Conservation (phyloP, 2,329 filamentous ascomycete species). For the Hymenoscyphus salicellus region DNA sequence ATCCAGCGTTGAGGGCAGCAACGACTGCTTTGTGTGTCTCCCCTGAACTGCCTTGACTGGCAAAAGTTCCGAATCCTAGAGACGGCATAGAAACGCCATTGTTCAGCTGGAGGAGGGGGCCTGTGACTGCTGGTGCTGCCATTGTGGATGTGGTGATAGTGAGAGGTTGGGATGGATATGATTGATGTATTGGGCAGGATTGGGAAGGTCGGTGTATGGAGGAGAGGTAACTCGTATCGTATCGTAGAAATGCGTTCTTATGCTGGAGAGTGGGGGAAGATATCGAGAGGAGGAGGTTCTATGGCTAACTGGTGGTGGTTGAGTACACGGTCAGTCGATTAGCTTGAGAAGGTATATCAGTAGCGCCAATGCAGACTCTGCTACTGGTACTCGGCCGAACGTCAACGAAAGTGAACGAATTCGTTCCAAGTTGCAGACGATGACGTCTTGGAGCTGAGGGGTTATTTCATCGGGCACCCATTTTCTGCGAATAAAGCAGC, state of each 20-base stretch:
- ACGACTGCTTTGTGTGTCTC: constrained; percentile 51
- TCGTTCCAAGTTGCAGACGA: background rate
- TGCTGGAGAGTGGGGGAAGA: constrained; percentile 4
- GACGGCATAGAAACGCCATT: constrained; percentile 40
- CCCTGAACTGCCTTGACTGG: constrained; percentile 36
- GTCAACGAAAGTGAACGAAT: background rate
- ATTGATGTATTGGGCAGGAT: background rate
- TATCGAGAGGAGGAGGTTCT: background rate
- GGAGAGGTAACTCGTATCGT: no score
- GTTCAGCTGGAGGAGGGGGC: constrained; percentile 37
- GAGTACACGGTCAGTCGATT: background rate
- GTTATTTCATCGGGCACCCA: background rate
- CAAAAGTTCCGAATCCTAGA: constrained; percentile 46
- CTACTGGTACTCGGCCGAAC: background rate
- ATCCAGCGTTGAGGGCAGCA: constrained; percentile 64
- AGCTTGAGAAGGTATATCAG: constrained; percentile 4
- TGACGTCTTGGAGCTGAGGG: background rate
- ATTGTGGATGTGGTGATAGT: constrained; percentile 14
- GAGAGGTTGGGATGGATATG: background rate
- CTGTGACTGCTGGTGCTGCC: constrained; percentile 31
- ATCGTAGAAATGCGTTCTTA: background rate
- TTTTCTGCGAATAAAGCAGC: background rate
- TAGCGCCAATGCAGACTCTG: background rate
- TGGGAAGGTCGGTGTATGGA: background rate
- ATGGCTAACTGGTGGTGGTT: background rate